phyloP scores from a whole-genome alignment of 305 asterid genomes.

The Fraxinus albicans region DNA sequence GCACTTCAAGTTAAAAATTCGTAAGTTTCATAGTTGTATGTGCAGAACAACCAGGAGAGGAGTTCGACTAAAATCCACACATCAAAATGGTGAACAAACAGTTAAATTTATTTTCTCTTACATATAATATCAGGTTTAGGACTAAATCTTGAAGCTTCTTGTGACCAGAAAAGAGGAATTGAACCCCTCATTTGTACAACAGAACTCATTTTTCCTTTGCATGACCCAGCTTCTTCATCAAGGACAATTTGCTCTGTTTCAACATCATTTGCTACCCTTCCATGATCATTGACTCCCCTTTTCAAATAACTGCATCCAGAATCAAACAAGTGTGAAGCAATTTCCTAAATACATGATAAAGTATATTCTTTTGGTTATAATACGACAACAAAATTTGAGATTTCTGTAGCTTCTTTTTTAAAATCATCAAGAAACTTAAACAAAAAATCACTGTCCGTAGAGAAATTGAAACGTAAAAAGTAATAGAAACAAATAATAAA shows the following conservation, averaged over 20 bases:
- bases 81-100: conserved; percentile 17
- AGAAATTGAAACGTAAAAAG: neutral
- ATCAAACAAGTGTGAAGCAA: conserved; percentile 22
- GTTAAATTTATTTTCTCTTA: conserved; percentile 38
- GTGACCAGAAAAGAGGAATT: conserved; percentile 99
- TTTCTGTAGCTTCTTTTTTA: neutral
- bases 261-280: conserved; percentile 98
- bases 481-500: neutral
- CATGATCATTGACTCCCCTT: conserved; percentile 97
- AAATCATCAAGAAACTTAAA: neutral
- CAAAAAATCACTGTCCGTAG: neutral
- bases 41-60: conserved; percentile 19
- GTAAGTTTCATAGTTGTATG: conserved; percentile 19
- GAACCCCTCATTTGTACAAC: conserved; percentile 99
- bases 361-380: neutral
- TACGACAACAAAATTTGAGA: neutral
- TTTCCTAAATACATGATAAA: neutral
- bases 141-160: conserved; percentile 98
- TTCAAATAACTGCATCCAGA: conserved; percentile 73
- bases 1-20: conserved; percentile 56
- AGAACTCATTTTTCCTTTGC: conserved; percentile 97
- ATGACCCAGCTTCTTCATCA: conserved; percentile 96
- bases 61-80: neutral
- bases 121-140: conserved; percentile 99
- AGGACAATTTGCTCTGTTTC: conserved; percentile 97